These are phyloP conservation scores for Xylaria polymorpha DNA, from an alignment of 2,329 filamentous ascomycete species.

Conservation along the genomic window DNA sequence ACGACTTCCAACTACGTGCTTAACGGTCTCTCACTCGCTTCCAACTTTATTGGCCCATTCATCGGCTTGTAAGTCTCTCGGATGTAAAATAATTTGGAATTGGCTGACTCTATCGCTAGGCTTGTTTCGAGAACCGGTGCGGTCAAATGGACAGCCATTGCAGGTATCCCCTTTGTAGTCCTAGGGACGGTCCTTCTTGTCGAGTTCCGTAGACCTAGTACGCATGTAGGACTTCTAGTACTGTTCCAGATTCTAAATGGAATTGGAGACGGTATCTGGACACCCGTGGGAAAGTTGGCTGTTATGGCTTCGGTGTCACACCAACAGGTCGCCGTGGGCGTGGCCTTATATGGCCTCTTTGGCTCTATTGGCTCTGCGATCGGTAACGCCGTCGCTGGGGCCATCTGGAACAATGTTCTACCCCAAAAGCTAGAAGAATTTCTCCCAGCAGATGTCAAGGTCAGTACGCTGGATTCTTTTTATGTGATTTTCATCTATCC, in stretches of 20 bases:
- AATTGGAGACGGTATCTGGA: slow-evolving; percentile 18
- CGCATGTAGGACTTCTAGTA: slow-evolving; percentile 18
- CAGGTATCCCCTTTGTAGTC: slow-evolving; percentile 19
- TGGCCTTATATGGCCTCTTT: slow-evolving; percentile 21
- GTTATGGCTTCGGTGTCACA: slow-evolving; percentile 20
- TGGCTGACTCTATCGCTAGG: slow-evolving; percentile 1
- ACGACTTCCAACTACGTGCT: slow-evolving; percentile 20
- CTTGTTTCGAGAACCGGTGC: slow-evolving; percentile 17
- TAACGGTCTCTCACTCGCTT: slow-evolving; percentile 18
- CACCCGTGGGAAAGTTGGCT: slow-evolving; percentile 8
- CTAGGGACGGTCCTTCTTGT: slow-evolving; percentile 15
- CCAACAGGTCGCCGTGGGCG: slow-evolving; percentile 19
- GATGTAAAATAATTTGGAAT: neutral
- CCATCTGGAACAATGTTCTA: slow-evolving; percentile 19
- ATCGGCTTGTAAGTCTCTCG: slow-evolving; percentile 14
- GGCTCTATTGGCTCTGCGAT: slow-evolving; percentile 23
- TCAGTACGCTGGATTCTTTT: neutral
- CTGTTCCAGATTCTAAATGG: slow-evolving; percentile 24
- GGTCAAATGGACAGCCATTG: slow-evolving; percentile 21
- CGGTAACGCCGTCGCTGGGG: slow-evolving; percentile 22
- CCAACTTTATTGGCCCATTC: slow-evolving; percentile 19
- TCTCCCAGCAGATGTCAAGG: slow-evolving; percentile 11
- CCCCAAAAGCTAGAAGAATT: slow-evolving; percentile 16
- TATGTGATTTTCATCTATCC: neutral
- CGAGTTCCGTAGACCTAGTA: slow-evolving; percentile 16